A percentile compares a stretch with the other conserved stretches of the same genome.
Conservation (phyloP, 2,329 filamentous ascomycete species). For the Tolypocladium album region DNA sequence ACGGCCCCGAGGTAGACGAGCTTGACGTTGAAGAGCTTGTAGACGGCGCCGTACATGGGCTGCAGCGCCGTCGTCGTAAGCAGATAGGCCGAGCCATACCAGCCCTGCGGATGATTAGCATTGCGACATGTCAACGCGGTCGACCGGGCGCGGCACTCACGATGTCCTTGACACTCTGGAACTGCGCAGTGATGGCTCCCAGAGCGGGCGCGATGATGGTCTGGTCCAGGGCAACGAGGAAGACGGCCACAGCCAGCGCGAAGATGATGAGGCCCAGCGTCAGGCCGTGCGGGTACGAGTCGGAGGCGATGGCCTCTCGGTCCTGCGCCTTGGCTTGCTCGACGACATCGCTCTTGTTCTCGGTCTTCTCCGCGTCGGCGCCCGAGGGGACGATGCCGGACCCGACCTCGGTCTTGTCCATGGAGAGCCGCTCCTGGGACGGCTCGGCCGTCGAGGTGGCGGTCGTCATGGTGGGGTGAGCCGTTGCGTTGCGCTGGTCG, state of each 20-base stretch:
- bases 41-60: slow-evolving; percentile 37
- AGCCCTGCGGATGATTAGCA: slow-evolving; percentile 21
- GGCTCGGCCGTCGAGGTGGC: slow-evolving; percentile 6
- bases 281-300: slow-evolving; percentile 26
- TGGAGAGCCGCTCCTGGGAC: slow-evolving; percentile 11
- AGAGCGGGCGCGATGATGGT: slow-evolving; percentile 42
- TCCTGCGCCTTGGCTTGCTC: slow-evolving; percentile 2
- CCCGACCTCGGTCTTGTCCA: slow-evolving; percentile 20
- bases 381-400: slow-evolving; percentile 11
- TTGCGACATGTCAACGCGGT: not conserved
- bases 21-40: slow-evolving; percentile 40
- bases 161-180: slow-evolving; percentile 33
- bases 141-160: slow-evolving; percentile 10
- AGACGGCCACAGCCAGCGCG: slow-evolving; percentile 34
- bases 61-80: slow-evolving; percentile 38
- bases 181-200: slow-evolving; percentile 37
- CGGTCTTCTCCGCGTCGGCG: slow-evolving; percentile 1
- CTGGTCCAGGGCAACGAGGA: slow-evolving; percentile 40
- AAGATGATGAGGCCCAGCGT: slow-evolving; percentile 29
- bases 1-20: slow-evolving; percentile 29
- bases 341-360: slow-evolving; percentile 2
- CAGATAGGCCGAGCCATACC: slow-evolving; percentile 39
- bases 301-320: slow-evolving; percentile 5
- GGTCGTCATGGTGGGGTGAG: slow-evolving; percentile 5
- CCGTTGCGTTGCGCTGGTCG: not conserved